phyloP scores from a whole-genome alignment of 164 flowering plant species.

The Vitis labrusca region DNA sequence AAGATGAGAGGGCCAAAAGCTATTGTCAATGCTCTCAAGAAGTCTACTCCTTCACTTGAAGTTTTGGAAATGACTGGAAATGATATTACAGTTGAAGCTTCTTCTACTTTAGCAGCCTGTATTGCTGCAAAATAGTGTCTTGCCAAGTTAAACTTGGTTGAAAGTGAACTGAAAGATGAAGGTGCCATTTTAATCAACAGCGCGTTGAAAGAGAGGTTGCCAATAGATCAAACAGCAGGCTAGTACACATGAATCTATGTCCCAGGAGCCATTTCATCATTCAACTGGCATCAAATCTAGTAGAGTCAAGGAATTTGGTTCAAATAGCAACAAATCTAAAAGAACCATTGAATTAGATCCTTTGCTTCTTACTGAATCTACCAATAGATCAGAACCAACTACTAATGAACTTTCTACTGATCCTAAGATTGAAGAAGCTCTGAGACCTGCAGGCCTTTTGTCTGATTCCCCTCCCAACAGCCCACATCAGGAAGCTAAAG shows the following conservation, averaged over 20 bases:
- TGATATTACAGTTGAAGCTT: slow-evolving; percentile 51
- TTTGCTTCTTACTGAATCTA: slow-evolving; percentile 13
- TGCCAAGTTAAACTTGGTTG: slow-evolving; percentile 46
- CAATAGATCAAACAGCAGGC: slow-evolving; percentile 76
- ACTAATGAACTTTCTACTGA: slow-evolving; percentile 24
- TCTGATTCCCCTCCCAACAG: slow-evolving; percentile 84
- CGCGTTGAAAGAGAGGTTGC: slow-evolving; percentile 67
- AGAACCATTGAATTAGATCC: slow-evolving; percentile 25
- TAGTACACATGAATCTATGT: slow-evolving; percentile 82
- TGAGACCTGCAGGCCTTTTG: slow-evolving; percentile 75
- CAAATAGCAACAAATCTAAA: slow-evolving; percentile 19
- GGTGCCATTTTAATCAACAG: slow-evolving; percentile 31
- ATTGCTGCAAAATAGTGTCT: slow-evolving; percentile 48
- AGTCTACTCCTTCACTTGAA: slow-evolving; percentile 26
- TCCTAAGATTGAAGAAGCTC: slow-evolving; percentile 55
- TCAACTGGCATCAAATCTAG: neutral
- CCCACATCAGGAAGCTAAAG: slow-evolving; percentile 38
- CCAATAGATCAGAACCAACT: slow-evolving; percentile 26
- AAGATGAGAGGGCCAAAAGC: too few species aligned
- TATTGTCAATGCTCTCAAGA: too few species aligned
- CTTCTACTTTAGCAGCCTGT: slow-evolving; percentile 43
- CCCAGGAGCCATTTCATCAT: slow-evolving; percentile 65
- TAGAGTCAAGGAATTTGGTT: too few species aligned
- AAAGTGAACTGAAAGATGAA: slow-evolving; percentile 67
- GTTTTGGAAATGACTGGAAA: slow-evolving; percentile 70